Evolutionary conservation across 2,329 filamentous ascomycete genomes (phyloP), one percentile per base, ranked within the genome.

Genomic region (Eurotiales sp.): DNA sequence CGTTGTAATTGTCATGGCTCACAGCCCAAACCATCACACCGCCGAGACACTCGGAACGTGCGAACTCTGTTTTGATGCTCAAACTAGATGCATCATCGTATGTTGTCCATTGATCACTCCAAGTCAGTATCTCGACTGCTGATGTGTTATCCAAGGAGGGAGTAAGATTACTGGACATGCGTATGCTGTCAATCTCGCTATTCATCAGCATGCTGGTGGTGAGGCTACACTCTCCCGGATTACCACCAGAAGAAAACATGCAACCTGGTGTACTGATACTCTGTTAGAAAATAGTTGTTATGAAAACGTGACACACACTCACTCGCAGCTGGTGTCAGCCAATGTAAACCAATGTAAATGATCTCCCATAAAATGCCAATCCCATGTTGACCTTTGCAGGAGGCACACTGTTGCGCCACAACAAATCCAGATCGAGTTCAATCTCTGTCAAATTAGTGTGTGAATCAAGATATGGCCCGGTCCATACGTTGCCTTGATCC

Each of bases 81-180:
- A 67, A 59, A 2, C 71, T 75, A 3, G 67, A 58, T 0, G 46
- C 46, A 47, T 76, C 70, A 39, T 68, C 65, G 27, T 61, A 66
- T 1, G 60, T 58, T 0, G 63, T 52, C 60, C 59, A 63, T 23
- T 61, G 59, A 29, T 61, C 46, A 1, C 36, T 41, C 46, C 52
- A 61, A 10, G 40, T 51, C 1, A 60, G 36, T 3, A 51, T 49
- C 46, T 61, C 58, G n/a, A 60, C 49, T 2, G 51, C 56, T 1
- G 51, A 55, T 2, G 57, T 51, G 22, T 58, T 46, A 30, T 62
- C 51, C 1, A 56, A 47, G 2, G 42, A 46, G 2, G 57, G 32
- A 2, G n/a, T 49, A n/a, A 60, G 32, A 4, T 57, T 49, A 4
- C 57, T 36, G 19, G n/a, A n/a, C n/a, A 14, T 12, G 4, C 3